These are phyloP conservation scores for Pachysandra terminalis DNA, from an alignment of 164 flowering plant genomes.

Conservation along the genomic window DNA sequence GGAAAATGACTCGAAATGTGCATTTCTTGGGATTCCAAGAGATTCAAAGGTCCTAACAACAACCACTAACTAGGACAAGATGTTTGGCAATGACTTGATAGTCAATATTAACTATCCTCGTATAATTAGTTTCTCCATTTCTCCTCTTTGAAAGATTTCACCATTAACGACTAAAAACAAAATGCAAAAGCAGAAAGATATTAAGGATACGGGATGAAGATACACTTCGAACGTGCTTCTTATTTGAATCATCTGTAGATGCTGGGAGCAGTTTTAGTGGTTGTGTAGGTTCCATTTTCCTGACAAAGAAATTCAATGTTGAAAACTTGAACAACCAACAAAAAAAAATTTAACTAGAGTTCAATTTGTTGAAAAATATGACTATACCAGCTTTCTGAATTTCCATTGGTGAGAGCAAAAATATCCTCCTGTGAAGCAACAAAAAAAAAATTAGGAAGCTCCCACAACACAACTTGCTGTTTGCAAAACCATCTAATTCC, in stretches of 20 bases:
- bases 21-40: background rate
- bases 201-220: slow-evolving; percentile 69
- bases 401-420: slow-evolving; percentile 29
- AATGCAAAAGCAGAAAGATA: background rate
- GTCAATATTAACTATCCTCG: background rate
- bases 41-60: background rate
- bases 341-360: background rate
- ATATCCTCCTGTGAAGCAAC: slow-evolving; percentile 42
- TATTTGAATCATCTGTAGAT: slow-evolving; percentile 62
- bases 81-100: background rate
- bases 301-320: slow-evolving; percentile 28
- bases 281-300: slow-evolving; percentile 54
- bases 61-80: too few species aligned
- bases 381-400: slow-evolving; percentile 50
- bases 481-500: background rate
- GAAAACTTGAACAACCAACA: slow-evolving; percentile 2
- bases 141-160: background rate
- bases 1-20: background rate
- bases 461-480: background rate
- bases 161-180: background rate
- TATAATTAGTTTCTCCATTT: background rate
- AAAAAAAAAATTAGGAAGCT: slow-evolving; percentile 6
- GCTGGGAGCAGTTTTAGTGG: slow-evolving; percentile 53
- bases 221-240: slow-evolving; percentile 45
- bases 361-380: background rate